phyloP scores from a whole-genome alignment of 1,284 basidiomycete genomes.

The Anthracocystis panici-leucophaei region DNA sequence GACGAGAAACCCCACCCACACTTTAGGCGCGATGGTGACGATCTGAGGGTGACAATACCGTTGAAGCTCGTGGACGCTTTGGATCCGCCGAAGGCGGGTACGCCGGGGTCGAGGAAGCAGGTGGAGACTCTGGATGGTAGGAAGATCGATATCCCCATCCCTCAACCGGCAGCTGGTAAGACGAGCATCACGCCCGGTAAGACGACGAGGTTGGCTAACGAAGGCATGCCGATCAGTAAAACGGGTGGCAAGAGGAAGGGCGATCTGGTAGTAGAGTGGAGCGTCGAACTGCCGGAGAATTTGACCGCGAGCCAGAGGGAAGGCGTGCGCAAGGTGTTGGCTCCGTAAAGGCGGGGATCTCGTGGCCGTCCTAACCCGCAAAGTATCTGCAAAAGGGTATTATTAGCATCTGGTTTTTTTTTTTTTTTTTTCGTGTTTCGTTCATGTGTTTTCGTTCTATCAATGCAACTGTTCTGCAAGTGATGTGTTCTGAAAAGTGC shows the following conservation, averaged over 20 bases:
- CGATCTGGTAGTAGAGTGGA: slow-evolving; percentile 67
- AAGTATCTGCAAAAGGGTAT: too few species aligned
- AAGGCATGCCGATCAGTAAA: slow-evolving; percentile 69
- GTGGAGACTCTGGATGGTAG: slow-evolving; percentile 63
- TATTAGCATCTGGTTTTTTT: too few species aligned
- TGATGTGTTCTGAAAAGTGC: too few species aligned
- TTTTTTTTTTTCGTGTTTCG: too few species aligned
- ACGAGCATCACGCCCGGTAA: slow-evolving; percentile 57
- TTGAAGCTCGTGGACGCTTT: slow-evolving; percentile 64
- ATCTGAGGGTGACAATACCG: slow-evolving; percentile 56
- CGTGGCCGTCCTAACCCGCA: neutral
- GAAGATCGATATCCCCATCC: slow-evolving; percentile 61
- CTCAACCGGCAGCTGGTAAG: slow-evolving; percentile 48
- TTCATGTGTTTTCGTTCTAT: too few species aligned
- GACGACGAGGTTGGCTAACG: slow-evolving; percentile 64
- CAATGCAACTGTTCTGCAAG: too few species aligned
- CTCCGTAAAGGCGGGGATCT: slow-evolving; percentile 7
- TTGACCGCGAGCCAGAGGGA: slow-evolving; percentile 55
- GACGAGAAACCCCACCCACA: slow-evolving; percentile 65
- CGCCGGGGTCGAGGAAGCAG: slow-evolving; percentile 45
- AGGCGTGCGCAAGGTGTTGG: slow-evolving; percentile 55
- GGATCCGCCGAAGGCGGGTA: slow-evolving; percentile 62
- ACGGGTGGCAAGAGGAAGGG: slow-evolving; percentile 62
- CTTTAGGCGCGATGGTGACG: slow-evolving; percentile 66
- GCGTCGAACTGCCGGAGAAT: slow-evolving; percentile 61